Evolutionary conservation across 352 stramenopile species (phyloP).

Genomic region (Achlya hypogyna): DNA sequence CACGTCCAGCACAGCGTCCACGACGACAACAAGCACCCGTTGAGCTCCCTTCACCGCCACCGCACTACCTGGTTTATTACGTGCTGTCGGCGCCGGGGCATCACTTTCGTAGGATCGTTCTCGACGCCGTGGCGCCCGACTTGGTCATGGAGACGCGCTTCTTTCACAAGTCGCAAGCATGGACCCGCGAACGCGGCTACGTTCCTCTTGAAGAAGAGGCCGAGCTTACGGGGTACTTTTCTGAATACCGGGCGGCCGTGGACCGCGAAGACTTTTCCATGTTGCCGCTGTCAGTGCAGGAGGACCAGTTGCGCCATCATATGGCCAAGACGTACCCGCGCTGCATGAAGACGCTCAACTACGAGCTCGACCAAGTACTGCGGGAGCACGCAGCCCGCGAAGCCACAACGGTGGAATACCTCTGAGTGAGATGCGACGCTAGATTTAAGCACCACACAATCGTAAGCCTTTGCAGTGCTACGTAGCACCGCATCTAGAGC

Average conservation of each 20-base stretch:
- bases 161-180: neutral
- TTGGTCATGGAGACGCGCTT: neutral
- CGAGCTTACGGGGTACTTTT: neutral
- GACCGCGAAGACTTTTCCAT: neutral
- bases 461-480: no score
- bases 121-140: neutral
- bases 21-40: neutral
- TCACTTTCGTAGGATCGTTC: neutral
- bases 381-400: neutral
- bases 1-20: neutral
- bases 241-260: neutral
- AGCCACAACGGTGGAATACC: neutral
- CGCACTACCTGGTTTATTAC: neutral
- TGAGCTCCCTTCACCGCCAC: neutral
- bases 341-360: neutral
- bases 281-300: neutral
- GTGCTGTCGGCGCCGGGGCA: neutral
- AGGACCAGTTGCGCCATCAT: neutral
- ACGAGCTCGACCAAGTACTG: neutral
- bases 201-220: neutral
- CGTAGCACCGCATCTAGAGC: no score
- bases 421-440: no score
- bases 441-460: no score
- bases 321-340: neutral
- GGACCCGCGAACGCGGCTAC: neutral